Percentiles rank a stretch among this genome's conserved stretches.
phyloP scores from a whole-genome alignment of 495 filamentous ascomycete species.

The Xylaria scruposa region DNA sequence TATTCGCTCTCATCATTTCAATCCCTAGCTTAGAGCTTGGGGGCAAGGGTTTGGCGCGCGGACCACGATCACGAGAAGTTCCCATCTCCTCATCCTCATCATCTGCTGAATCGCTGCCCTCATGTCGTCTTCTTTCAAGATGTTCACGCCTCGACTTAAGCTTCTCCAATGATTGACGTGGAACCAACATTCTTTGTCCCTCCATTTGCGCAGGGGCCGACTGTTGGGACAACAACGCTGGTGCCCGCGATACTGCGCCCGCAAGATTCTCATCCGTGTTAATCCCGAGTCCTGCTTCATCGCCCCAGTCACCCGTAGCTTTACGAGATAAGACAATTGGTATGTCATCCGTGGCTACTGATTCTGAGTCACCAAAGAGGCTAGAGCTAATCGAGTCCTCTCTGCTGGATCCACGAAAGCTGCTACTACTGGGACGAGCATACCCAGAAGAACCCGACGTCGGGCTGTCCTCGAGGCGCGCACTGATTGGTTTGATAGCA shows the following conservation, averaged over 20 bases:
- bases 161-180: slow-evolving; percentile 77
- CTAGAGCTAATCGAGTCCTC: slow-evolving; percentile 88
- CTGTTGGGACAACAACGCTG: slow-evolving; percentile 64
- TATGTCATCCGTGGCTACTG: slow-evolving; percentile 76
- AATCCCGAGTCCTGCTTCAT: slow-evolving; percentile 74
- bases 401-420: slow-evolving; percentile 76
- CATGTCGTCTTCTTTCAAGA: slow-evolving; percentile 74
- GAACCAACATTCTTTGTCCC: slow-evolving; percentile 52
- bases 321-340: slow-evolving; percentile 76
- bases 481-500: slow-evolving; percentile 64
- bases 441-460: slow-evolving; percentile 83
- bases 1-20: slow-evolving; percentile 97
- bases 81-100: slow-evolving; percentile 93
- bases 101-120: slow-evolving; percentile 85
- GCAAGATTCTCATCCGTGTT: slow-evolving; percentile 51
- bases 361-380: slow-evolving; percentile 84
- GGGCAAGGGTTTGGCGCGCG: slow-evolving; percentile 47
- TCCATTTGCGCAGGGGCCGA: slow-evolving; percentile 74
- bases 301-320: slow-evolving; percentile 74
- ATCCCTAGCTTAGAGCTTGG: slow-evolving; percentile 82
- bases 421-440: slow-evolving; percentile 68
- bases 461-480: slow-evolving; percentile 78
- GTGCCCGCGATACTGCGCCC: slow-evolving; percentile 41
- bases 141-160: slow-evolving; percentile 78
- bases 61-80: slow-evolving; percentile 58